Percentiles rank a stretch among this genome's conserved stretches.
phyloP scores from a whole-genome alignment of 2,329 filamentous ascomycete species.

The Chrysosporium keratinophilum region DNA sequence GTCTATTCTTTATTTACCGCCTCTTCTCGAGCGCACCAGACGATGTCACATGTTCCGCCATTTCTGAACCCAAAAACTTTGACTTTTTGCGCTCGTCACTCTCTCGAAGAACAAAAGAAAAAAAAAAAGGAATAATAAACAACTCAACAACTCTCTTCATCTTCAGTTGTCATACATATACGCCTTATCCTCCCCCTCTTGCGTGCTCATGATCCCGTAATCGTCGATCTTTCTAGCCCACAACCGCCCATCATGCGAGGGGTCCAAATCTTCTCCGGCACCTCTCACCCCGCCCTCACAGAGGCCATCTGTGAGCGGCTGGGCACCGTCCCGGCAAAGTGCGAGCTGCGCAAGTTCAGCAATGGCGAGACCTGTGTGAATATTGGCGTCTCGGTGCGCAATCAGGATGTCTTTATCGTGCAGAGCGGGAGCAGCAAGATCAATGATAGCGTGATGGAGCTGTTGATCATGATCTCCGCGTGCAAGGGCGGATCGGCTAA shows the following conservation, averaged over 20 bases:
- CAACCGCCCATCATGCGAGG: slow-evolving; percentile 44
- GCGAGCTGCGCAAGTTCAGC: slow-evolving; percentile 55
- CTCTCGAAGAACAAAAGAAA: too few species aligned
- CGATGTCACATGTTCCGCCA: slow-evolving; percentile 5
- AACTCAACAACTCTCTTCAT: background rate
- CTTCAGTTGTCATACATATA: background rate
- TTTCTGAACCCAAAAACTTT: background rate
- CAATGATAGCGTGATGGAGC: slow-evolving; percentile 98
- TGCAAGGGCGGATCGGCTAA: slow-evolving; percentile 97
- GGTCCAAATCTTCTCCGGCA: slow-evolving; percentile 58
- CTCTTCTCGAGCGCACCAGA: background rate
- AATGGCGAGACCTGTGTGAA: slow-evolving; percentile 62
- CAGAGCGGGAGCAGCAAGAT: slow-evolving; percentile 93
- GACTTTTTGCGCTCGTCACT: too few species aligned
- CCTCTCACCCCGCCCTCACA: slow-evolving; percentile 53
- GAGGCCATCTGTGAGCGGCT: slow-evolving; percentile 57
- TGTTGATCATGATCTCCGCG: slow-evolving; percentile 97
- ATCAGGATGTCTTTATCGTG: slow-evolving; percentile 98
- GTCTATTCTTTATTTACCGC: background rate
- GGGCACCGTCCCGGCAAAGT: slow-evolving; percentile 49
- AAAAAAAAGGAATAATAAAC: background rate
- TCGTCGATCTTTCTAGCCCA: background rate
- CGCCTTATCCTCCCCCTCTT: background rate
- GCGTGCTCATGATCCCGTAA: background rate
- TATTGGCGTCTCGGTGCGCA: slow-evolving; percentile 64